Base-by-base conservation (phyloP, 1,139 yeast genomes). In the Neolecta irregularis region DNA sequence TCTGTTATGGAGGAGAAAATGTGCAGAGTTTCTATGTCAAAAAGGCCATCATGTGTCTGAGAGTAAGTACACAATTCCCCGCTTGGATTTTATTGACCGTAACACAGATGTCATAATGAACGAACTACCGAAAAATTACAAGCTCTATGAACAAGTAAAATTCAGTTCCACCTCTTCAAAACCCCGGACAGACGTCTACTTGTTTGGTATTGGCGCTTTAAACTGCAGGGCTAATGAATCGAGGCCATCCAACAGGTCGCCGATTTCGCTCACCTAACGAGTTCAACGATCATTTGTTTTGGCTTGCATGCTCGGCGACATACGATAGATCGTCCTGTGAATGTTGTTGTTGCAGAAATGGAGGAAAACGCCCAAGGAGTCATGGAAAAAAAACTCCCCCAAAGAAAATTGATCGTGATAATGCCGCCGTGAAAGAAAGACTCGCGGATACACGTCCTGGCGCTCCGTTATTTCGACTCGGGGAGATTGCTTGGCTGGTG, bases 211-310 rank as follows among this genome's bases (percentile, higher is more conserved):
- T n/a, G n/a, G n/a, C n/a, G n/a, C n/a, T n/a, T n/a, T n/a, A n/a
- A n/a, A n/a, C n/a, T n/a, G n/a, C n/a, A n/a, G n/a, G n/a, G n/a
- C n/a, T n/a, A n/a, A n/a, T n/a, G n/a, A n/a, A n/a, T n/a, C n/a
- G n/a, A n/a, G 47, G 47, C 13, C 47, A 44, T 31, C 47, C 47
- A 4, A 33, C 42, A 2, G 47, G 47, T 3, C 29, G 33, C 21
- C 34, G 35, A 17, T 43, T 35, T 33, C 37, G 44, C 15, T 37
- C 44, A 1, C 24, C 37, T 6, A 25, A 17, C 2, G 46, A 44
- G 22, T 40, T 44, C 26, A 24, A 26, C 8, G 41, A 40, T 4
- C 47, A 44, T 29, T 30, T 41, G 12, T 16, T 34, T 19, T 43
- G 43, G 44, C 37, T 43, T 13, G 32, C 31, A 28, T 24, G 22